Evolutionary conservation across 495 filamentous ascomycete genomes (phyloP).

Genomic region (Aspergillus hancockii): DNA sequence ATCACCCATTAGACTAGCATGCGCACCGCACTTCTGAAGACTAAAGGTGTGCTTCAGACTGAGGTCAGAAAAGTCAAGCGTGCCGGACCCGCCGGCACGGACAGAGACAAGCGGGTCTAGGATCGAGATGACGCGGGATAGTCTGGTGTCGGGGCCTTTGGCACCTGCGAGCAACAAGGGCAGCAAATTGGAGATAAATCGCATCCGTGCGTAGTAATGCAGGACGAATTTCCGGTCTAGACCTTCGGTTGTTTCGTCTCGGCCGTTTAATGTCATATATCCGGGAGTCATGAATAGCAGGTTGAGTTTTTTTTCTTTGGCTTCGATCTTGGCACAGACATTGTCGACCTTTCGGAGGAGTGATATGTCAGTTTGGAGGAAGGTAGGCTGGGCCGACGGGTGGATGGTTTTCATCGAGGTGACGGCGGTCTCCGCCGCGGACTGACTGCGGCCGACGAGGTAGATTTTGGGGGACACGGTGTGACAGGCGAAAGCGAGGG

Average conservation of each 20-base stretch:
- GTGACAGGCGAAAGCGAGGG: conserved; percentile 55
- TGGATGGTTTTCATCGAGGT: conserved; percentile 31
- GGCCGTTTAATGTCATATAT: conserved; percentile 31
- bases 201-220: conserved; percentile 65
- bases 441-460: conserved; percentile 48
- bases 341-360: conserved; percentile 58
- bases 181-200: conserved; percentile 64
- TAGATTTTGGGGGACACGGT: conserved; percentile 49
- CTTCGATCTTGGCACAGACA: conserved; percentile 53
- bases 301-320: conserved; percentile 55
- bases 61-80: neutral
- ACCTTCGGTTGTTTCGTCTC: conserved; percentile 56
- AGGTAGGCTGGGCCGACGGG: conserved; percentile 29
- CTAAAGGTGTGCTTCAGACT: neutral
- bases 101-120: conserved; percentile 17
- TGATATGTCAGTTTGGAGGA: conserved; percentile 48
- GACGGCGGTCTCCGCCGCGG: conserved; percentile 28
- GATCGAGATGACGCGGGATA: conserved; percentile 63
- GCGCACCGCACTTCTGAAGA: neutral
- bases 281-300: conserved; percentile 44
- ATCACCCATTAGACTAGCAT: neutral
- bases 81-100: neutral
- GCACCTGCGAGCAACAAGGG: too few relatives aligned
- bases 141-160: conserved; percentile 1
- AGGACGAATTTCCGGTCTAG: conserved; percentile 58